Evolutionary conservation across 345 rosid genomes (phyloP).

Genomic region (Rhodamnia argentea): DNA sequence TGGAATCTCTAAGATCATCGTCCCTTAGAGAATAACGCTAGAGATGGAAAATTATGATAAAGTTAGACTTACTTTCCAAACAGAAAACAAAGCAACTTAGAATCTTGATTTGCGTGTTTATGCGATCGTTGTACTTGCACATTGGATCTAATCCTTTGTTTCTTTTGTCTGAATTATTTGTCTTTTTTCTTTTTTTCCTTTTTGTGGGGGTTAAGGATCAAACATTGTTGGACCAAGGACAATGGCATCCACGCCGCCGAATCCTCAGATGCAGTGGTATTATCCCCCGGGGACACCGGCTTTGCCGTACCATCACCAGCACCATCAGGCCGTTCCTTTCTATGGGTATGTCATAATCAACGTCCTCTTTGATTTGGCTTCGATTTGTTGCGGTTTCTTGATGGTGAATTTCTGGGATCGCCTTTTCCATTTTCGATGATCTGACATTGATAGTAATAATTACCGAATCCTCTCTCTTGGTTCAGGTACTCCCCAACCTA

Average conservation of each 20-base stretch:
- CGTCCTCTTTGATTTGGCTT: too few species aligned
- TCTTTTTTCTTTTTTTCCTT: not conserved
- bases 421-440: not conserved
- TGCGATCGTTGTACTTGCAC: not conserved
- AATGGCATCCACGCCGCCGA: slow-evolving; percentile 39
- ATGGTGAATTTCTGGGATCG: not conserved
- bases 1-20: not conserved
- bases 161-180: not conserved
- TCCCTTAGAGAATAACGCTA: not conserved
- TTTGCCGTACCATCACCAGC: slow-evolving; percentile 42
- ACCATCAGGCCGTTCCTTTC: slow-evolving; percentile 66
- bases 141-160: not conserved
- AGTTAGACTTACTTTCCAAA: not conserved
- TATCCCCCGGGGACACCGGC: slow-evolving; percentile 50
- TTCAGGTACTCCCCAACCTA: slow-evolving; percentile 67
- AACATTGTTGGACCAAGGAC: slow-evolving; percentile 40
- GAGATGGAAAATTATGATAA: not conserved
- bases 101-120: not conserved
- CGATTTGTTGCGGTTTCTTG: not conserved
- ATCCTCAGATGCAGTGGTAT: slow-evolving; percentile 81
- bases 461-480: not conserved
- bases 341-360: slow-evolving; percentile 46
- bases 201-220: slow-evolving; percentile 28
- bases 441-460: not conserved
- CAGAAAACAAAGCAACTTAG: not conserved